Base-by-base conservation (phyloP, 2,329 filamentous ascomycete genomes). In the Fusarium nematophilum region DNA sequence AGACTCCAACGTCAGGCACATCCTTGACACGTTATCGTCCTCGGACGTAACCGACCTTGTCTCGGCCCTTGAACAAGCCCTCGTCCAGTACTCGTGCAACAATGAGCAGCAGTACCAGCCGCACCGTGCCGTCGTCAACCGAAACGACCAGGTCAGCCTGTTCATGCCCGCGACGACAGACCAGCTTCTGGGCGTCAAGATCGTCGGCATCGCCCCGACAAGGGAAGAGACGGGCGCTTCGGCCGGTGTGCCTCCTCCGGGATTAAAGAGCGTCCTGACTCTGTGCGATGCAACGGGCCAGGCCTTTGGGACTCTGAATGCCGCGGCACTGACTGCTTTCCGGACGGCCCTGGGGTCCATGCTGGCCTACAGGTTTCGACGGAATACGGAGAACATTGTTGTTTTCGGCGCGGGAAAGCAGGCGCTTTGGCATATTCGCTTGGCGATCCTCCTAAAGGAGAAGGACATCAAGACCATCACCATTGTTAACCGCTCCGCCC, bases 371-470 rank as follows among this genome's bases (percentile, higher is more conserved):
- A 73, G 66, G 9, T 70, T 62, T 21, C 61, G 68, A 3, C 45
- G 50, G 42, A 53, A 52, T 17, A 71, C 69, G 0, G 55, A 68
- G 14, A 86, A 85, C 17, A 70, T 91, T 3, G 82, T 86, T 4
- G 84, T 91, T 13, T 91, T 91, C 66, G 89, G 89, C 2, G 88
- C 88, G 0, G 89, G 89, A 15, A 86, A 85, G 62, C 88, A 91
- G 73, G 89, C 89, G 1, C 86, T 88, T 68, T 92, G 89, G 89
- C 89, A 91, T 66, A 83, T 90, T 11, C 82, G 87, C 1, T 79
- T 92, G 7, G 86, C 88, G 0, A 73, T 91, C 6, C 73, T 89
- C 6, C 77, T 90, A 0, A 63, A 70, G 4, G 70, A 62, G 11
- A 49, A 59, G 21, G 64, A 62, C 1, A 66, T 74, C n/a, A 53